Conservation (phyloP, 2,329 filamentous ascomycete species). For the Alternaria alternata region DNA sequence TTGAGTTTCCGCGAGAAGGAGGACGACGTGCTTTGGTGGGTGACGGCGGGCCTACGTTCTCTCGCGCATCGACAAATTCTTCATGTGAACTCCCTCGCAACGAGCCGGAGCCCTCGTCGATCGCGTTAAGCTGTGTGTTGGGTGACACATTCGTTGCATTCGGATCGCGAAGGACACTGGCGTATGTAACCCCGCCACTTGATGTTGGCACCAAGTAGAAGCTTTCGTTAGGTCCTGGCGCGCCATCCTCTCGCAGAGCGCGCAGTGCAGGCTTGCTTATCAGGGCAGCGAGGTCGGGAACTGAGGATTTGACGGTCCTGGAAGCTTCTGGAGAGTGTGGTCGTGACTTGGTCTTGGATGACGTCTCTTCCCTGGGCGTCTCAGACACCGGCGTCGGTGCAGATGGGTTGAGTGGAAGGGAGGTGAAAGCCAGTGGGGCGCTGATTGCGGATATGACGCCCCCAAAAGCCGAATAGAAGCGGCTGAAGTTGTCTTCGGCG, state of each 20-base stretch:
- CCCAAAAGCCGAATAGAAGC: constrained; percentile 92
- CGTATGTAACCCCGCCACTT: constrained; percentile 91
- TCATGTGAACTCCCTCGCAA: constrained; percentile 58
- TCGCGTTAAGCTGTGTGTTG: constrained; percentile 55
- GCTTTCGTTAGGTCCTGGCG: constrained; percentile 54
- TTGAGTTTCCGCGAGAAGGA: constrained; percentile 38
- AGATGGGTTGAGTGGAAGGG: constrained; percentile 72
- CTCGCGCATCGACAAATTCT: constrained; percentile 88
- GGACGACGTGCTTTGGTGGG: constrained; percentile 52
- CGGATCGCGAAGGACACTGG: constrained; percentile 73
- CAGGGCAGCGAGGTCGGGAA: constrained; percentile 81
- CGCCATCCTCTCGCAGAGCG: constrained; percentile 72
- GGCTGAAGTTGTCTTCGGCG: constrained; percentile 80
- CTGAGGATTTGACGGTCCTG: constrained; percentile 53
- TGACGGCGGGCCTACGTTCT: constrained; percentile 63
- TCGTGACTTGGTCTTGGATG: constrained; percentile 34
- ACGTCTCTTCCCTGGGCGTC: constrained; percentile 29
- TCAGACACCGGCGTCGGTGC: constrained; percentile 39
- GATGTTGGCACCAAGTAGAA: constrained; percentile 96
- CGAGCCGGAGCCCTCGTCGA: constrained; percentile 51
- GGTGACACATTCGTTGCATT: constrained; percentile 50
- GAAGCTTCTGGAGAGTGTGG: constrained; percentile 41
- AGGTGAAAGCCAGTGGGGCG: constrained; percentile 90
- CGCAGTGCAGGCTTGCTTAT: constrained; percentile 87
- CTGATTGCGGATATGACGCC: constrained; percentile 88